Base-by-base conservation (phyloP, 2,329 filamentous ascomycete genomes). In the Zymoseptoria brevis region DNA sequence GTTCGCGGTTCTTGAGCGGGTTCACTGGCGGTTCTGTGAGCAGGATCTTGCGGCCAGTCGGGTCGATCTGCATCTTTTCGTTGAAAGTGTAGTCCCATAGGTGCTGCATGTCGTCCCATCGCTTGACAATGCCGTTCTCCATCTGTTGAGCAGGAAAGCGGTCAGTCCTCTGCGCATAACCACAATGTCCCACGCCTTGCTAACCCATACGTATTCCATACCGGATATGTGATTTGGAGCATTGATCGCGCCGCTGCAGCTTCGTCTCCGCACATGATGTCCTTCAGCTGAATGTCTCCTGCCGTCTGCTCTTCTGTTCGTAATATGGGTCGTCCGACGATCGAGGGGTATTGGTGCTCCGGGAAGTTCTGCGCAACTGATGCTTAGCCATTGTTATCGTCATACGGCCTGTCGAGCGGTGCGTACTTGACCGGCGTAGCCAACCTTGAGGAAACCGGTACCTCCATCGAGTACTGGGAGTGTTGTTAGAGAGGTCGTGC, bases 191-290 rank as follows among this genome's bases (percentile, higher is more conserved):
- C 61, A 60, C 54, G 62, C 66, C 60, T 54, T 11, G 21, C 41
- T 11, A 29, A 13, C 24, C 62, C 21, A 29, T 54, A 19, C 24
- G 35, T 51, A 45, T 57, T 26, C n/a, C 82, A 68, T 83, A 87
- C 85, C 68, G 94, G 94, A 75, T 99, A 99, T 76, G 88, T 96
- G 73, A 99, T 95, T 77, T 99, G 94, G 62, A 99, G 86, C 91
- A 96, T 96, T 63, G 89, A 96, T 71, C 94, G 87, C 66, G 94
- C 93, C 57, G 91, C 91, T 16, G 94, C 92, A 54, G 94, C 94
- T 79, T 99, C 93, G 79, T 99, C 94, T 74, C 94, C 94, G 78
- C 93, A 97, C 94, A 99, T 99, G 74, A 99, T 96, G 79, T 99
- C 94, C 83, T 96, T 97, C 77, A 92, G 85, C 67, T 87, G 80